A percentile compares a stretch with the other conserved stretches of the same genome.
Evolutionary conservation across 768 basidiomycete genomes (phyloP).

Genomic region (Cyathus striatus): DNA sequence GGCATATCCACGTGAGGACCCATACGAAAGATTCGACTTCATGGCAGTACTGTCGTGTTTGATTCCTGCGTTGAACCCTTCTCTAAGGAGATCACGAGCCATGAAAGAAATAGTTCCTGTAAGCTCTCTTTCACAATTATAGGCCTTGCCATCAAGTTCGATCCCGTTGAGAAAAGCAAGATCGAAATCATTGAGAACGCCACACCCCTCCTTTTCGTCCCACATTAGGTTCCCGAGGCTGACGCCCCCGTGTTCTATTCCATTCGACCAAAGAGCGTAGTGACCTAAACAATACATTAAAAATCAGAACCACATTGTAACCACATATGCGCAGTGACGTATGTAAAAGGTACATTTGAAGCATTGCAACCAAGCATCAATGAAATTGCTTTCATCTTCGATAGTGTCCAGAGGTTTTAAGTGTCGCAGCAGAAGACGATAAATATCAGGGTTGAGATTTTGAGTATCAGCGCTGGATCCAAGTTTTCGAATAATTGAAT

Average conservation of each 20-base stretch:
- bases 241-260: neutral
- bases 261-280: neutral
- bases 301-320: too few species aligned
- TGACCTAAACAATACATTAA: too few species aligned
- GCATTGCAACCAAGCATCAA: too few species aligned
- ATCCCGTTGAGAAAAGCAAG: neutral
- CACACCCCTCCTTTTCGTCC: neutral
- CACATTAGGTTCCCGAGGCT: neutral
- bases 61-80: conserved; percentile 8
- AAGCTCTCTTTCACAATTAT: neutral
- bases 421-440: too few species aligned
- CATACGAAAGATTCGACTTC: conserved; percentile 28
- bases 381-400: too few species aligned
- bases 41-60: conserved; percentile 19
- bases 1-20: conserved; percentile 15
- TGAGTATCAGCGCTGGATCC: too few species aligned
- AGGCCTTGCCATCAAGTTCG: neutral
- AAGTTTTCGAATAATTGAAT: too few species aligned
- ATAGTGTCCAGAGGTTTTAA: too few species aligned
- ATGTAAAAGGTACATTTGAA: too few species aligned
- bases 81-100: conserved; percentile 19
- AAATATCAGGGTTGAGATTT: too few species aligned
- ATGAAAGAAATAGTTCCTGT: conserved; percentile 23
- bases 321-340: too few species aligned
- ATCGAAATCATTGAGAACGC: neutral